Percentiles rank a stretch among this genome's conserved stretches.
Evolutionary conservation across 2,329 filamentous ascomycete genomes (phyloP).

Genomic region (Pyrenochaeta sp.): DNA sequence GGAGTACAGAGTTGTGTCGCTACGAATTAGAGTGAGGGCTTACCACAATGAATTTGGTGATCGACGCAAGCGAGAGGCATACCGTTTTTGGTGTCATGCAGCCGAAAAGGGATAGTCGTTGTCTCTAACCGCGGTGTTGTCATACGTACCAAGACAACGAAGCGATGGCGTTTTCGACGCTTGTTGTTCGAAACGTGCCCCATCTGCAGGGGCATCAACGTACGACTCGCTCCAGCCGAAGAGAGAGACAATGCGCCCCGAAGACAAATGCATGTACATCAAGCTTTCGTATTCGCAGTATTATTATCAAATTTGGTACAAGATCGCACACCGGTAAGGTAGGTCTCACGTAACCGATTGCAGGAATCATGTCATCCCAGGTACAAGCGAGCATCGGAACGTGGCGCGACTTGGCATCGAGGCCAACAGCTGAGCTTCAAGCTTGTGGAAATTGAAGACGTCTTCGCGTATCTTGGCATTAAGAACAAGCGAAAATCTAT

Average conservation of each 20-base stretch:
- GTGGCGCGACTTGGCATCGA: background rate
- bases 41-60: background rate
- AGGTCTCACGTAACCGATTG: background rate
- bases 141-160: background rate
- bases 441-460: background rate
- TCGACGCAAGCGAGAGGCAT: background rate
- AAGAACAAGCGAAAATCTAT: background rate
- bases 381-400: background rate
- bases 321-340: background rate
- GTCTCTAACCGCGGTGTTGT: background rate
- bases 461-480: background rate
- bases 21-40: background rate
- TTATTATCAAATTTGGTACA: too few relatives aligned
- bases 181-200: background rate
- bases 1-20: background rate
- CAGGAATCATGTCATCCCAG: too few relatives aligned
- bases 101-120: background rate
- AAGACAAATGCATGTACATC: too few relatives aligned
- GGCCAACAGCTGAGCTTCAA: background rate
- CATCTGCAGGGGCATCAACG: background rate
- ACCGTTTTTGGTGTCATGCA: background rate
- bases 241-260: background rate
- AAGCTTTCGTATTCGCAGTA: too few relatives aligned
- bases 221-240: background rate
- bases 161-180: background rate